Evolutionary conservation across 1,139 yeast genomes (phyloP), one percentile per base, ranked within the genome.

Genomic region (Yamadazyma diospyri): DNA sequence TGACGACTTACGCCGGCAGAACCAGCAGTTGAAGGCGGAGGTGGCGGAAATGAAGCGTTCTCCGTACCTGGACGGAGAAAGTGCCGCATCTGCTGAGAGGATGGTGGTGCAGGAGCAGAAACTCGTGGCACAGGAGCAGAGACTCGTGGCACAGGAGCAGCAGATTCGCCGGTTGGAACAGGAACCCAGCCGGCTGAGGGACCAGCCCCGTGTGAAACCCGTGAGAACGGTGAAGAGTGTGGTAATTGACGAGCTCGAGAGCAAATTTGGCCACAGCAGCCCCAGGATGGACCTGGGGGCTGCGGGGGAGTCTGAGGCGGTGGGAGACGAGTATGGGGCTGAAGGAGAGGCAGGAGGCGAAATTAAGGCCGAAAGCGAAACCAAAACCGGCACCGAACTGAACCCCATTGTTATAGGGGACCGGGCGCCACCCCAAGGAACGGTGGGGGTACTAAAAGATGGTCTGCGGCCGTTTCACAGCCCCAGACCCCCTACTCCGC

Each of bases 21-120:
- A 65, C 12, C 42, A 48, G 16, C 24, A 23, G 4, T 37, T 65
- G 19, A 57, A 51, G 38, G 44, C 37, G n/a, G 61, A 59, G 23
- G 56, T 59, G 33, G 40, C 42, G 21, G 42, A 45, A 23, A 39
- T 58, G 20, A 53, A 56, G 36, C n/a, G n/a, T n/a, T n/a, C n/a
- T n/a, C n/a, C n/a, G n/a, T n/a, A n/a, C n/a, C 29, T 38, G 16
- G 57, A 53, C 29, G 33, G 34, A 34, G 47, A 43, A 34, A 40
- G 35, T 26, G 5, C 30, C 5, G 23, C 43, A 6, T 42, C 48
- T 41, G 50, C 54, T 13, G 45, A 43, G 18, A 61, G 50, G 29
- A 50, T 59, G 11, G 53, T 50, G 2, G 40, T 47, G 2, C 64
- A 59, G 35, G 58, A 59, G 27, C 48, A 45, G 15, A 54, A 59